Percentiles rank a stretch among this genome's conserved stretches.
phyloP scores from a whole-genome alignment of 2,329 filamentous ascomycete species.

The Teratosphaeriaceae sp. region DNA sequence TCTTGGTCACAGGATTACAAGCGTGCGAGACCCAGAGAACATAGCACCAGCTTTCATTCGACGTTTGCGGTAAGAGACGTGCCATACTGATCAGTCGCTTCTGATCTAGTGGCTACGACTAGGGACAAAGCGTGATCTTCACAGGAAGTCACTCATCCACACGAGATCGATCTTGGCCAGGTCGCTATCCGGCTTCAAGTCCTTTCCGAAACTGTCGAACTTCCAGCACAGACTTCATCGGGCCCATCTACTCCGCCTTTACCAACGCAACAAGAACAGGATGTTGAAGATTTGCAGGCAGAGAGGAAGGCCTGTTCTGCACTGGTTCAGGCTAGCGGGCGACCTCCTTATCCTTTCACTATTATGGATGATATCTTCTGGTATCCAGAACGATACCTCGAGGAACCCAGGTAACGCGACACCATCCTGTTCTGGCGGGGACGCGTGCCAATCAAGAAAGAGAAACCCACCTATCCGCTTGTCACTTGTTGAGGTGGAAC shows the following conservation, averaged over 20 bases:
- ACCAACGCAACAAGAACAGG: not conserved
- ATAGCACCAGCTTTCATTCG: constrained; percentile 2
- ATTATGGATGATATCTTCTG: not conserved
- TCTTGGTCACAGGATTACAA: not conserved
- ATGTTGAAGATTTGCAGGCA: not conserved
- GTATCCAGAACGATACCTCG: constrained; percentile 1
- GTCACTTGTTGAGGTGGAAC: not conserved
- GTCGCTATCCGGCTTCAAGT: constrained; percentile 1
- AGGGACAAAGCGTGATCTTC: not conserved
- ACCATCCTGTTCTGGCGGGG: constrained; percentile 1
- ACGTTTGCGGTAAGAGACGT: not conserved
- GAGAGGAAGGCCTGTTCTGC: not conserved
- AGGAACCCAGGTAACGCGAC: constrained; percentile 1
- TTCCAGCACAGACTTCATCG: not conserved
- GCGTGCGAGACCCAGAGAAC: constrained; percentile 3
- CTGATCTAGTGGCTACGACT: not conserved
- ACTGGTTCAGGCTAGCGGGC: not conserved
- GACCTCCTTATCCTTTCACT: constrained; percentile 3
- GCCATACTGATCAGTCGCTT: not conserved
- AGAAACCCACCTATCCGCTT: not conserved
- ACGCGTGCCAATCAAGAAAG: not conserved
- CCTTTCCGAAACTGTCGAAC: not conserved
- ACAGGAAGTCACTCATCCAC: not conserved
- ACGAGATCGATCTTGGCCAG: constrained; percentile 2
- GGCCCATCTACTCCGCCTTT: not conserved